phyloP scores from a whole-genome alignment of 495 filamentous ascomycete genomes.

The Xylaria castorea region DNA sequence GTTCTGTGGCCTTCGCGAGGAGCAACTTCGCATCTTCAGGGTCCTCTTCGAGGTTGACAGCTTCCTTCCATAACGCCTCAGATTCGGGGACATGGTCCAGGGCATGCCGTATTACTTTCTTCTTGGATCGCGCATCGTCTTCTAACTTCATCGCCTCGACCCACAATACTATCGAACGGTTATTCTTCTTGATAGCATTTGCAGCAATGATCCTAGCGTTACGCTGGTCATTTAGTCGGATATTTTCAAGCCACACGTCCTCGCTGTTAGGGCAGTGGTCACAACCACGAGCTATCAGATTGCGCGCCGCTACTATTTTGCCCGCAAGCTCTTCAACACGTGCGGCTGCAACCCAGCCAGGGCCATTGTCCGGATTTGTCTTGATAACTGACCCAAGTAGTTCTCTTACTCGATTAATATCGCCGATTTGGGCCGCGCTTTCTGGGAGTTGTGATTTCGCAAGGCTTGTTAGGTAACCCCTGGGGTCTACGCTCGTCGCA shows the following conservation, averaged over 20 bases:
- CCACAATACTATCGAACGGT: constrained; percentile 89
- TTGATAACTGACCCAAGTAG: constrained; percentile 93
- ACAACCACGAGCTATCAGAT: constrained; percentile 83
- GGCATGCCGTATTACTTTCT: constrained; percentile 87
- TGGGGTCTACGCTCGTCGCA: constrained; percentile 90
- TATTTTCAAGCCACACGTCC: constrained; percentile 94
- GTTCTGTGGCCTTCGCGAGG: constrained; percentile 89
- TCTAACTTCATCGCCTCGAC: constrained; percentile 94
- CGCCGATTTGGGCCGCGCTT: constrained; percentile 83
- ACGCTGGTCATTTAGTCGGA: constrained; percentile 85
- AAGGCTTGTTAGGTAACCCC: constrained; percentile 92
- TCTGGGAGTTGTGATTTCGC: constrained; percentile 78
- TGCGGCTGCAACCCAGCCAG: constrained; percentile 97
- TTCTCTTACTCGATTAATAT: constrained; percentile 94
- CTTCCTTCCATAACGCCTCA: constrained; percentile 93
- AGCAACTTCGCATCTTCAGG: constrained; percentile 84
- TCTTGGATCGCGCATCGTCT: constrained; percentile 77
- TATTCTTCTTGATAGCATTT: constrained; percentile 87
- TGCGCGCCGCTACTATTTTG: constrained; percentile 84
- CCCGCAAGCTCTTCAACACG: constrained; percentile 91
- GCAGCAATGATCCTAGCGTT: constrained; percentile 98
- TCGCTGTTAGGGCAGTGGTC: constrained; percentile 92
- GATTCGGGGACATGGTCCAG: constrained; percentile 90
- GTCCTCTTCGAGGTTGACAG: constrained; percentile 94
- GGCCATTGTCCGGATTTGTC: constrained; percentile 92